Conservation (phyloP, 1,139 yeast genomes). For the Debaryomyces subglobosus region DNA sequence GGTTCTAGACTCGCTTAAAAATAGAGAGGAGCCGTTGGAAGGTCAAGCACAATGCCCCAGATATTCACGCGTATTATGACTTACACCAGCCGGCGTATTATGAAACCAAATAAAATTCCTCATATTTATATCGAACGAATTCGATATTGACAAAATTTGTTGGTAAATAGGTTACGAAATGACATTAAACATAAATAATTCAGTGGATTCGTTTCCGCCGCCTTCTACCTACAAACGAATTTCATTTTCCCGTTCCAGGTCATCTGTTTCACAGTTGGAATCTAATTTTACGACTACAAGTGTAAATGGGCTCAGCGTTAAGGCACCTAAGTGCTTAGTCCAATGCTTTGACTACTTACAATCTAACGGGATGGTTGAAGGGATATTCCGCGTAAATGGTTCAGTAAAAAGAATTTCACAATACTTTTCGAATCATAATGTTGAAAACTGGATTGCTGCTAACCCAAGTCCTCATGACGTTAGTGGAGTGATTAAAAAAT, state of each 20-base stretch:
- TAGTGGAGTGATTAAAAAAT: conserved; percentile 24
- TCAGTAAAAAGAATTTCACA: conserved; percentile 26
- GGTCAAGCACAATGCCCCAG: conserved; percentile 6
- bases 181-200: conserved; percentile 5
- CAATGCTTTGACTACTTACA: conserved; percentile 25
- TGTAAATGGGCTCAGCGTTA: conserved; percentile 3
- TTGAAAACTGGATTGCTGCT: conserved; percentile 16
- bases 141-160: neutral
- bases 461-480: conserved; percentile 22
- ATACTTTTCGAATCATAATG: conserved; percentile 17
- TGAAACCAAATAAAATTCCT: conserved; percentile 1
- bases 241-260: conserved; percentile 1
- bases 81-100: neutral
- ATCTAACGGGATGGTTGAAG: conserved; percentile 24
- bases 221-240: conserved; percentile 2
- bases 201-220: conserved; percentile 6
- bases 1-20: conserved; percentile 8
- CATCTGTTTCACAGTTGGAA: conserved; percentile 5
- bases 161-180: neutral
- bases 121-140: conserved; percentile 1
- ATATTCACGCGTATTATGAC: conserved; percentile 6
- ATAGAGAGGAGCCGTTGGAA: conserved; percentile 3
- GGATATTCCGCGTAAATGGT: conserved; percentile 33
- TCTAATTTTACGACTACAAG: neutral
- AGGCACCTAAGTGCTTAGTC: conserved; percentile 23